These are phyloP conservation scores for Pichia sp. DNA, from an alignment of 1,139 yeast genomes.

Conservation along the genomic window DNA sequence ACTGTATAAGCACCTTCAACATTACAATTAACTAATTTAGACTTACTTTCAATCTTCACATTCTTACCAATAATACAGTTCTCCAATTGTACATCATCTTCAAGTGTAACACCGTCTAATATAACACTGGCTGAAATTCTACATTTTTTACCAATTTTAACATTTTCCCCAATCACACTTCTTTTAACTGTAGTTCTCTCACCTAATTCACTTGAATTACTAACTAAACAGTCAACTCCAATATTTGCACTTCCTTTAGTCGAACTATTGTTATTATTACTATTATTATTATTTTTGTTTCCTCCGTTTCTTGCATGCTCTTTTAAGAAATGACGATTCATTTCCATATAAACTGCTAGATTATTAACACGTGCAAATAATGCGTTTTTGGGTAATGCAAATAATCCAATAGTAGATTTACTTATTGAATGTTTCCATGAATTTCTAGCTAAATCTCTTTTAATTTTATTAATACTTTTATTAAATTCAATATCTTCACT, in stretches of 20 bases:
- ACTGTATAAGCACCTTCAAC: constrained; percentile 77
- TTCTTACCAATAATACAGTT: constrained; percentile 79
- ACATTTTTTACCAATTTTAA: constrained; percentile 78
- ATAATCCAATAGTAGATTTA: constrained; percentile 59
- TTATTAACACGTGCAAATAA: constrained; percentile 73
- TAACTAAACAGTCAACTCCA: constrained; percentile 72
- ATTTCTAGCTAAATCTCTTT: constrained; percentile 82
- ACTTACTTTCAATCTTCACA: constrained; percentile 54
- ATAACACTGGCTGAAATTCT: constrained; percentile 82
- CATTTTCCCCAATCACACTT: constrained; percentile 71
- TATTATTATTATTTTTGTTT: constrained; percentile 29
- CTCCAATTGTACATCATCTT: constrained; percentile 78
- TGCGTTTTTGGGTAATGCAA: constrained; percentile 58
- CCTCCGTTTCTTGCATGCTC: constrained; percentile 33
- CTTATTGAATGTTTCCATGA: constrained; percentile 74
- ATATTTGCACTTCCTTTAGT: constrained; percentile 53
- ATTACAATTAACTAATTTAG: constrained; percentile 67
- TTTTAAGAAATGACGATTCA: constrained; percentile 75
- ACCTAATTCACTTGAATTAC: constrained; percentile 28
- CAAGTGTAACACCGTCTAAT: constrained; percentile 63
- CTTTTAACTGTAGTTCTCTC: constrained; percentile 74
- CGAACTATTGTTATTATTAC: constrained; percentile 28
- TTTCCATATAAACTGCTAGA: constrained; percentile 79
- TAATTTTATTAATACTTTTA: constrained; percentile 59
- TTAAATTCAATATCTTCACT: constrained; percentile 27